Base-by-base conservation (phyloP, 257 asterid species). In the Sherardia arvensis region DNA sequence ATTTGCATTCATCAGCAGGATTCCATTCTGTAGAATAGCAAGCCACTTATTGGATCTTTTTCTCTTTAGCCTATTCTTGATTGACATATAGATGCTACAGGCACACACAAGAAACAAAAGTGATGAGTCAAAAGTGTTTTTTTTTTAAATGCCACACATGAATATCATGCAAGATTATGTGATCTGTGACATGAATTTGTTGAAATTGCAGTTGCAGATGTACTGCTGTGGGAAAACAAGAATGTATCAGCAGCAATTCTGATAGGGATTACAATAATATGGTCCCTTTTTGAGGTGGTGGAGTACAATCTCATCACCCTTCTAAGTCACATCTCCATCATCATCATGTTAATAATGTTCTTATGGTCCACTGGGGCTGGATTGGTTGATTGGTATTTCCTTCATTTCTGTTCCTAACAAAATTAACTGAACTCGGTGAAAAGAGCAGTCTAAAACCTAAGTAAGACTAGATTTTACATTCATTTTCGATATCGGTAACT, bases 271-370 rank as follows among this genome's bases (percentile, higher is more conserved):
- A 85, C 96, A 1, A 58, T 68, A 0, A 72, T 91, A 55, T 91
- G 96, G 96, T 81, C 83, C 57, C 83, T 88, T 27, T 91, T 86
- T 22, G 94, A 88, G 78, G 87, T 91, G 15, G 78, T 79, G 71
- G 91, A 81, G 68, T 88, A 84, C 77, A 91, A 84, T 62, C 73
- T 87, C 30, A 72, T 91, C 21, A 78, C 91, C 7, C 91, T 88
- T 53, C 26, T 80, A 2, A 81, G 88, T 69, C 79, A 88, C 17
- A 48, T 79, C 62, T 69, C 84, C 56, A 88, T 91, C 22, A 43
- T 69, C 21, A 49, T 57, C 54, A 88, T 86, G 91, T 66, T 82
- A 22, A 57, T 76, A 59, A 30, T 88, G 69, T 78, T 87, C 68
- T 40, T 79, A 18, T 85, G 96, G 97, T 87, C 97, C 30, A 67